Evolutionary conservation across 306 rosid species (phyloP), one percentile per base, ranked within the genome.

Genomic region (Pterocarpus santalinus): DNA sequence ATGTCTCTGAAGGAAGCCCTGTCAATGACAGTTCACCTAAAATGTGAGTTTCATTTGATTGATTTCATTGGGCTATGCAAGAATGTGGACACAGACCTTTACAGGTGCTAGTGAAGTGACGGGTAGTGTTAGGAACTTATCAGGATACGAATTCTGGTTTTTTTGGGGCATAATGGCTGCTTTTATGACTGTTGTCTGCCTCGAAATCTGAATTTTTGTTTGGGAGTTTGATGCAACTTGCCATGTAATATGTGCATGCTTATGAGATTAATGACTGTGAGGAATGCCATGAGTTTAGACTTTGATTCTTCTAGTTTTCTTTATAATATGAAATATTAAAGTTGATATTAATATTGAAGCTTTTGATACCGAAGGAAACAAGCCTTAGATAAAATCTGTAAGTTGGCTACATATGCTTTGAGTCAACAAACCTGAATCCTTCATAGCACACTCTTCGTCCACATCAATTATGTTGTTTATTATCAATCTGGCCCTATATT

Each of bases 1-100:
- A 86, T 72, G 75, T 86, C 44, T 61, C 80, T 81, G 75, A 90
- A 47, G 70, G 65, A 63, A 86, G 82, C 68, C 79, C 84, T 70
- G 55, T 70, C 32, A 73, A 10, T 16, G 89, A 86, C 34, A 82
- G 71, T 88, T 84, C 91, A 53, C 86, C 94, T 75, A 75, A 88
- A 70, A 77, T 52, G 99, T 95, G 90, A 92, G 98, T 88, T 67
- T 16, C 77, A 38, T 61, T 51, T 30, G 68, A 33, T 73, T 84
- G 71, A 52, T 82, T 68, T 53, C 35, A 43, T 80, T 65, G 34
- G 22, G n/a, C 13, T 34, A 14, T 76, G 73, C 38, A 56, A 69
- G 35, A 43, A 69, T 71, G 57, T 51, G 12, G 57, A 5, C 14
- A 63, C 33, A 63, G n/a, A 49, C 41, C 36, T 65, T 72, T 73